Evolutionary conservation across 2,329 filamentous ascomycete genomes (phyloP), one percentile per base, ranked within the genome.

Genomic region (Leptographium radiaticola): DNA sequence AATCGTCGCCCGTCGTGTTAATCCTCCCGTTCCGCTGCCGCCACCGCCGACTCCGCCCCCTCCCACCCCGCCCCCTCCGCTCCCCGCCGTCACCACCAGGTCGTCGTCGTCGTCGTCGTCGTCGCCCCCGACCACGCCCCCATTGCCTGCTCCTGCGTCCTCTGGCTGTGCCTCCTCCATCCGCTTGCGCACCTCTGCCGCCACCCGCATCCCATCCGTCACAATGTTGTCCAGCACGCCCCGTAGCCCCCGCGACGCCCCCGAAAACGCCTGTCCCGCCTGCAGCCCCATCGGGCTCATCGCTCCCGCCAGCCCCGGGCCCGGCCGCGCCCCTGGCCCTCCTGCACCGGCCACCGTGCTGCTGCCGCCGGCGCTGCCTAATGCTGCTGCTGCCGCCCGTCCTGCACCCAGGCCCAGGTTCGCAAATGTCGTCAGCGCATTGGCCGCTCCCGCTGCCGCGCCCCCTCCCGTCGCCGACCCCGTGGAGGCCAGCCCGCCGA

Each of bases 151-250:
- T 2, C 84, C 38, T 6, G 31, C 36, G 30, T 18, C 34, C 65
- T 97, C 91, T 61, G 83, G 84, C 68, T 96, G 90, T 4, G 91
- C 91, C 66, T 98, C 93, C 58, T 98, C 91, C 85, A 97, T 95
- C 46, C 90, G 79, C 62, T 90, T 81, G 60, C 87, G 79, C 51
- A 98, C 91, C 67, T 98, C 93, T 1, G 86, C 87, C 0, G 93
- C 93, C 55, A 97, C 91, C 38, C 91, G 84, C 83, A 97, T 96
- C 44, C 93, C 93, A 65, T 98, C 93, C 2, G 87, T 95, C 59
- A 97, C 93, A 62, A 98, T 97, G 62, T 95, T 95, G 71, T 98
- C 93, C 42, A 98, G 74, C 56, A 98, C 93, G 20, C 93, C 93
- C 44, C 93, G 80, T 1, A 98, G 76, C 25, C 93, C 89, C 59